These are phyloP conservation scores for Musa beccarii DNA, from an alignment of 176 grass and related monocot genomes.

Conservation along the genomic window DNA sequence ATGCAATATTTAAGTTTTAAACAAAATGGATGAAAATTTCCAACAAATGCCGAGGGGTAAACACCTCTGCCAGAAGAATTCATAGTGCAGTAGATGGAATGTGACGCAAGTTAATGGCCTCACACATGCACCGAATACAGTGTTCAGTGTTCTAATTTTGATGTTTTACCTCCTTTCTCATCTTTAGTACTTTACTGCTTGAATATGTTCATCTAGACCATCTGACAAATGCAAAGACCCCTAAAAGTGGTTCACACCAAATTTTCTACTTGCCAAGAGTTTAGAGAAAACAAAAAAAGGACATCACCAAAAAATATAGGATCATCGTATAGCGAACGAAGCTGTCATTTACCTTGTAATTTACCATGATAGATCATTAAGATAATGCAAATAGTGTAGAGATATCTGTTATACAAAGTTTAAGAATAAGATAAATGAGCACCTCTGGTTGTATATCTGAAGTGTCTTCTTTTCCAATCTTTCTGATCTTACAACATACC, in stretches of 20 bases:
- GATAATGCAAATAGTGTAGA: not conserved
- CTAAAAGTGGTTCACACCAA: not conserved
- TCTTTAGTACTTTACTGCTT: too few species aligned
- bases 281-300: not conserved
- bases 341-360: too few species aligned
- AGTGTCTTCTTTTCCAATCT: conserved; percentile 66
- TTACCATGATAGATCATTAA: too few species aligned
- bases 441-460: conserved; percentile 73
- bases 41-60: not conserved
- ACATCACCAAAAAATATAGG: not conserved
- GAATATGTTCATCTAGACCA: too few species aligned
- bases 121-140: not conserved
- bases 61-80: not conserved
- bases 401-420: not conserved
- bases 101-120: not conserved
- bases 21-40: not conserved
- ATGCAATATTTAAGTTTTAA: not conserved
- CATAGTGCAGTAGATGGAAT: not conserved
- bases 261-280: not conserved
- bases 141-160: not conserved
- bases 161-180: not conserved
- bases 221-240: too few species aligned
- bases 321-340: not conserved
- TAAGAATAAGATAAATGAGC: conserved; percentile 9
- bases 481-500: conserved; percentile 78